Evolutionary conservation across 2,329 filamentous ascomycete species (phyloP).

Genomic region (Aspergillus novofumigatus): DNA sequence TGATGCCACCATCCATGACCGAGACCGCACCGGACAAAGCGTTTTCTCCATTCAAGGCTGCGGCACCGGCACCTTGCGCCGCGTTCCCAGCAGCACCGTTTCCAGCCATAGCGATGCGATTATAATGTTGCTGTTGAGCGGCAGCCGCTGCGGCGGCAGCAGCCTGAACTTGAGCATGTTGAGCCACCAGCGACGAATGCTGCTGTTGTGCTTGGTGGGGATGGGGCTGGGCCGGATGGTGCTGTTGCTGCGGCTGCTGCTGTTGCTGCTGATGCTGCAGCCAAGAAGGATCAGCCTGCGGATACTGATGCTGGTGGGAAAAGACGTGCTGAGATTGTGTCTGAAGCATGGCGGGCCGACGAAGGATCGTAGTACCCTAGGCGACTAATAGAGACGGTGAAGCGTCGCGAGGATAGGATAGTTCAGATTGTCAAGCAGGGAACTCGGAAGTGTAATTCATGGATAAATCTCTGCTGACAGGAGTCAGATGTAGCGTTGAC

Average conservation of each 20-base stretch:
- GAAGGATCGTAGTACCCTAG: slow-evolving; percentile 20
- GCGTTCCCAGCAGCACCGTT: slow-evolving; percentile 46
- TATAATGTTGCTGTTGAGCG: slow-evolving; percentile 58
- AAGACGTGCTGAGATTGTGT: slow-evolving; percentile 58
- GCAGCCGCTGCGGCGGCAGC: slow-evolving; percentile 37
- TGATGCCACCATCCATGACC: slow-evolving; percentile 62
- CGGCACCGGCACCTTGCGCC: slow-evolving; percentile 33
- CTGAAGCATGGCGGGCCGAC: slow-evolving; percentile 41
- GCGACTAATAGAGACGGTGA: slow-evolving; percentile 13
- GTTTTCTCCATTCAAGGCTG: slow-evolving; percentile 47
- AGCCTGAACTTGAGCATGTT: slow-evolving; percentile 53
- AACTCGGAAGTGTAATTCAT: slow-evolving; percentile 25
- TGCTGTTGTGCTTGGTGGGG: slow-evolving; percentile 38
- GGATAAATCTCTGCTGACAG: slow-evolving; percentile 16
- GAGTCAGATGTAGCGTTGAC: slow-evolving; percentile 1
- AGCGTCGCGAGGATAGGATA: slow-evolving; percentile 1
- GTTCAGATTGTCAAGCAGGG: slow-evolving; percentile 22
- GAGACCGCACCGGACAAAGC: slow-evolving; percentile 29
- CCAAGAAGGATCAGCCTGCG: slow-evolving; percentile 44
- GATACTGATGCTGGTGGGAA: slow-evolving; percentile 55
- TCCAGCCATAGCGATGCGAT: slow-evolving; percentile 65
- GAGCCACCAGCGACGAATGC: slow-evolving; percentile 44
- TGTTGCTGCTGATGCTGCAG: slow-evolving; percentile 41
- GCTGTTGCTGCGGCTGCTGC: slow-evolving; percentile 33
- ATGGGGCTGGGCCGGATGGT: slow-evolving; percentile 36